Evolutionary conservation across 495 filamentous ascomycete genomes (phyloP).

Genomic region (Astrothelium subdiscretum): DNA sequence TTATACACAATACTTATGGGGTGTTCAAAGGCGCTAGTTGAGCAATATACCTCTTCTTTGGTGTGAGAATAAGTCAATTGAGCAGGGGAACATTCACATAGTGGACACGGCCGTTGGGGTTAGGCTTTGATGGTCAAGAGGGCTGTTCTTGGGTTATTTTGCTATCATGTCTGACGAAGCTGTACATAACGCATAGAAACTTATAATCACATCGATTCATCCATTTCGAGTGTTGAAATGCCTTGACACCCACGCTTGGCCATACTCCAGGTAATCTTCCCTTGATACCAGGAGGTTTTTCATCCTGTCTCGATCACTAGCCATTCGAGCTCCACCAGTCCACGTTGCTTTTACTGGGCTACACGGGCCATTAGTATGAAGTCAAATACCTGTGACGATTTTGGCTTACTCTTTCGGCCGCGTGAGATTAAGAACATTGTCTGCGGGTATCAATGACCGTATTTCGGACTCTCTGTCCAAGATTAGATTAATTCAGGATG

Average conservation of each 20-base stretch:
- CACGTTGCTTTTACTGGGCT: constrained; percentile 67
- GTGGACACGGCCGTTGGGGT: no score
- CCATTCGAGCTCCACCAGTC: constrained; percentile 69
- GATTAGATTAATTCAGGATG: not conserved
- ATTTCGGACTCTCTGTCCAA: constrained; percentile 52
- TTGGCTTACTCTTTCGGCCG: constrained; percentile 44
- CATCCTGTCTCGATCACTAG: constrained; percentile 50
- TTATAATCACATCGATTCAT: not conserved
- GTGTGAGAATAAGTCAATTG: not conserved
- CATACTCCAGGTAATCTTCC: constrained; percentile 82
- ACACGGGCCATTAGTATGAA: not conserved
- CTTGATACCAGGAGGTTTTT: constrained; percentile 60
- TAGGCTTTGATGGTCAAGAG: no score
- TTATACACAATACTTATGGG: not conserved
- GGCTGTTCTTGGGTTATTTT: no score
- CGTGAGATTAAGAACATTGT: constrained; percentile 63
- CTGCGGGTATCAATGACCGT: constrained; percentile 58
- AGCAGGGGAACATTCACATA: not conserved
- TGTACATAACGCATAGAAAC: not conserved
- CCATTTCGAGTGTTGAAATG: constrained; percentile 40
- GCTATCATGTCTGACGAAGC: not conserved
- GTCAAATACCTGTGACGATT: not conserved
- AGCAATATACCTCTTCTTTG: not conserved
- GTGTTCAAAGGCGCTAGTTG: not conserved
- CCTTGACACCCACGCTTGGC: constrained; percentile 61